These are phyloP conservation scores for Eremothecium sinecaudum DNA, from an alignment of 1,139 yeast genomes.

Conservation along the genomic window DNA sequence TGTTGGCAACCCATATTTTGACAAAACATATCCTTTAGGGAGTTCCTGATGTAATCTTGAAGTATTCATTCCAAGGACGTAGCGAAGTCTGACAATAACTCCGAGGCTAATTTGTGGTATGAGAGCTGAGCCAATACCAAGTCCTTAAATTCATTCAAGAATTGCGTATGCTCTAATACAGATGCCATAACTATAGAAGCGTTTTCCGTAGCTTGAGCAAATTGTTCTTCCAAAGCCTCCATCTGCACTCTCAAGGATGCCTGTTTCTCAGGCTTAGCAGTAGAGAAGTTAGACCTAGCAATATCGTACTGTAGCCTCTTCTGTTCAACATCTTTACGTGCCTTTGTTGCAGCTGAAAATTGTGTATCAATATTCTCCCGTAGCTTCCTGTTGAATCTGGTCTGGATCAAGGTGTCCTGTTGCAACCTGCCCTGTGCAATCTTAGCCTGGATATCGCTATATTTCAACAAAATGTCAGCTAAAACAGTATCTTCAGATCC, in stretches of 20 bases:
- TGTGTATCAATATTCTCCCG: constrained; percentile 55
- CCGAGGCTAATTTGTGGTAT: constrained; percentile 69
- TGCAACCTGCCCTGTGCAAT: constrained; percentile 78
- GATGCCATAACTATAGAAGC: constrained; percentile 80
- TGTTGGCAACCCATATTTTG: too few species aligned
- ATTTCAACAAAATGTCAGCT: constrained; percentile 41
- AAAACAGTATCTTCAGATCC: constrained; percentile 35
- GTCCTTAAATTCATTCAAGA: constrained; percentile 60
- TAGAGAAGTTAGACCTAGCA: constrained; percentile 59
- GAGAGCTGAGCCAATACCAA: constrained; percentile 74
- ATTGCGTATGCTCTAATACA: constrained; percentile 65
- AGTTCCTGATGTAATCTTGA: too few species aligned
- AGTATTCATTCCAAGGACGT: background rate
- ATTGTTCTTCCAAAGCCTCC: constrained; percentile 83
- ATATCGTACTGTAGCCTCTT: constrained; percentile 75
- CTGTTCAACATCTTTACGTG: constrained; percentile 69
- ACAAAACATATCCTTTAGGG: too few species aligned
- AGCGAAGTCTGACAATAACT: constrained; percentile 50
- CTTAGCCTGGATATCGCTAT: constrained; percentile 50
- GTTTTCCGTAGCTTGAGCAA: constrained; percentile 84
- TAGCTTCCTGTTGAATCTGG: constrained; percentile 63
- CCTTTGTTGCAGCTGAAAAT: constrained; percentile 56
- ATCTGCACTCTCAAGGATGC: constrained; percentile 67
- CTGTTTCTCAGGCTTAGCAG: constrained; percentile 65
- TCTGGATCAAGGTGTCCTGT: constrained; percentile 66